A percentile compares a stretch with the other conserved stretches of the same genome.
Conservation (phyloP, 2,329 filamentous ascomycete genomes). For the Diaporthe eres region DNA sequence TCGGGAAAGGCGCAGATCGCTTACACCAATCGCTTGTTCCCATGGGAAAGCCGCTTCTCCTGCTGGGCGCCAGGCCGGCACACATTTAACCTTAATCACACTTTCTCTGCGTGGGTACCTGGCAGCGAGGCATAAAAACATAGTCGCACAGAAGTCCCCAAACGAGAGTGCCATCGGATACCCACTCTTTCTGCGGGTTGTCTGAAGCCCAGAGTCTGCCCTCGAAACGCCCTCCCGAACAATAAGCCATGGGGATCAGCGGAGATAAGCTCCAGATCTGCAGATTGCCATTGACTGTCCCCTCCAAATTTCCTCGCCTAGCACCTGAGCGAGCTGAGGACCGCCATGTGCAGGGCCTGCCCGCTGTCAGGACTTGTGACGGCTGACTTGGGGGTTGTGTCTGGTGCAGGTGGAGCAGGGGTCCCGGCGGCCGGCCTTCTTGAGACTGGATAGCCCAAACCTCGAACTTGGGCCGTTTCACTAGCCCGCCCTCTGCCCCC, state of each 20-base stretch:
- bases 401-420: constrained; percentile 37
- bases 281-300: constrained; percentile 27
- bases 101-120: not conserved
- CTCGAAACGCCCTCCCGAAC: constrained; percentile 15
- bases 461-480: constrained; percentile 42
- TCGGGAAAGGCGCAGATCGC: constrained; percentile 11
- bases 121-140: constrained; percentile 14
- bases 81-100: constrained; percentile 31
- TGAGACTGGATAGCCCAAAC: constrained; percentile 41
- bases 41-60: not conserved
- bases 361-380: constrained; percentile 11
- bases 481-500: constrained; percentile 1
- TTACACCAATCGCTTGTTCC: constrained; percentile 13
- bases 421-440: constrained; percentile 19
- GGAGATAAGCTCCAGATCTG: constrained; percentile 19
- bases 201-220: not conserved
- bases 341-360: not conserved
- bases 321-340: not conserved
- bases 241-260: not conserved
- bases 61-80: constrained; percentile 19
- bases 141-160: constrained; percentile 11
- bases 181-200: constrained; percentile 19
- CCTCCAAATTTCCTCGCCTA: constrained; percentile 13
- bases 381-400: not conserved
- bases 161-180: not conserved